phyloP scores from a whole-genome alignment of 2,329 filamentous ascomycete genomes.

The Beauveria sp. region DNA sequence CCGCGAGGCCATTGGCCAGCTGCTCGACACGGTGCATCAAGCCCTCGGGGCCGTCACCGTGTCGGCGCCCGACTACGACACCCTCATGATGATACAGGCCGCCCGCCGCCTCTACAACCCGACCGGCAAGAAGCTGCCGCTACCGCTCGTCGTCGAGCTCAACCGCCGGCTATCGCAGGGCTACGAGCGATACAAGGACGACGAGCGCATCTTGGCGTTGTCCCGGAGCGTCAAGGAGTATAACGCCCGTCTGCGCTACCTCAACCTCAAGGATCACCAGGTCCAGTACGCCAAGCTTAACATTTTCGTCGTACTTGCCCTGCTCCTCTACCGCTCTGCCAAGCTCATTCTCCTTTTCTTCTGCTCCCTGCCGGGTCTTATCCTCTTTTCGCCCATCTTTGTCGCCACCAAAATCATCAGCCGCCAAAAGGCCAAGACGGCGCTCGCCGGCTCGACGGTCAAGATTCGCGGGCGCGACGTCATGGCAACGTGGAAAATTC shows the following conservation, averaged over 20 bases:
- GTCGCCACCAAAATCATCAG: conserved; percentile 78
- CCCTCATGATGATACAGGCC: conserved; percentile 92
- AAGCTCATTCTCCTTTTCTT: conserved; percentile 72
- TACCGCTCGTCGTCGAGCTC: conserved; percentile 88
- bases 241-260: conserved; percentile 76
- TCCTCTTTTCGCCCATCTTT: conserved; percentile 91
- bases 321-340: conserved; percentile 68
- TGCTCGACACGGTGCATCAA: conserved; percentile 82
- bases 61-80: conserved; percentile 89
- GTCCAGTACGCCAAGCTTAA: conserved; percentile 86
- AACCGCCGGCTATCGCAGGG: conserved; percentile 86
- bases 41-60: conserved; percentile 83
- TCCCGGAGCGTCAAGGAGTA: conserved; percentile 76
- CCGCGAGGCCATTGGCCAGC: conserved; percentile 76
- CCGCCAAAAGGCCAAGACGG: conserved; percentile 71
- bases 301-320: conserved; percentile 64
- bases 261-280: conserved; percentile 89
- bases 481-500: conserved; percentile 88
- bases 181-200: conserved; percentile 87
- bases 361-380: conserved; percentile 75
- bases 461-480: conserved; percentile 85
- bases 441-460: conserved; percentile 76
- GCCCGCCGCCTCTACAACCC: conserved; percentile 89
- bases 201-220: conserved; percentile 71
- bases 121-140: conserved; percentile 84